phyloP scores from a whole-genome alignment of 768 basidiomycete genomes.

The Calvatia gigantea region DNA sequence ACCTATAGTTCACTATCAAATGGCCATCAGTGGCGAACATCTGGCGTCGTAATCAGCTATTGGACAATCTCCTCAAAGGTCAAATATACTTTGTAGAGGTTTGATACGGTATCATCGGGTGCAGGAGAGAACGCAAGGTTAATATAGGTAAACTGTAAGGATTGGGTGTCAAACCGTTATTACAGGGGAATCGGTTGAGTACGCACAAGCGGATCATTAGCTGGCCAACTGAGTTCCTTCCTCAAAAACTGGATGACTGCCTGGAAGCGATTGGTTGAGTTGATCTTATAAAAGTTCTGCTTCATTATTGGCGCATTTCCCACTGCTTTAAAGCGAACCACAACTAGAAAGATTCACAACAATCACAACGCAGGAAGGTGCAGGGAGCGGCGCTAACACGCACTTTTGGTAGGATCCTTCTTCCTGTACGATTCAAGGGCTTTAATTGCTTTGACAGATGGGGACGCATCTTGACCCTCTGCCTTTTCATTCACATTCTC shows the following conservation, averaged over 20 bases:
- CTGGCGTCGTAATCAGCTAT: constrained; percentile 30
- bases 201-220: constrained; percentile 79
- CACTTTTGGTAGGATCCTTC: constrained; percentile 79
- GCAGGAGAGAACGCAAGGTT: constrained; percentile 80
- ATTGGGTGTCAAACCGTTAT: neutral
- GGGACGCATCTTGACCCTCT: constrained; percentile 1
- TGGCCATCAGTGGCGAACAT: constrained; percentile 87
- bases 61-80: neutral
- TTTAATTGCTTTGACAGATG: constrained; percentile 42
- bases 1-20: constrained; percentile 92
- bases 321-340: constrained; percentile 96
- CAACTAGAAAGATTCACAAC: constrained; percentile 48
- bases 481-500: neutral
- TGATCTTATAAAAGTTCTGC: constrained; percentile 98
- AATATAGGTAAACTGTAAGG: constrained; percentile 56
- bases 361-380: neutral
- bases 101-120: constrained; percentile 78
- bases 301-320: constrained; percentile 99
- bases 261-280: constrained; percentile 90
- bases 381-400: neutral
- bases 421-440: constrained; percentile 87
- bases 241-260: constrained; percentile 92
- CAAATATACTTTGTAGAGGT: constrained; percentile 61
- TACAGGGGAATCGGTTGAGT: too few species aligned
- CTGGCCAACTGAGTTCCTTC: constrained; percentile 85